Conservation (phyloP, 2,329 filamentous ascomycete species). For the Colletotrichum brevisporum region DNA sequence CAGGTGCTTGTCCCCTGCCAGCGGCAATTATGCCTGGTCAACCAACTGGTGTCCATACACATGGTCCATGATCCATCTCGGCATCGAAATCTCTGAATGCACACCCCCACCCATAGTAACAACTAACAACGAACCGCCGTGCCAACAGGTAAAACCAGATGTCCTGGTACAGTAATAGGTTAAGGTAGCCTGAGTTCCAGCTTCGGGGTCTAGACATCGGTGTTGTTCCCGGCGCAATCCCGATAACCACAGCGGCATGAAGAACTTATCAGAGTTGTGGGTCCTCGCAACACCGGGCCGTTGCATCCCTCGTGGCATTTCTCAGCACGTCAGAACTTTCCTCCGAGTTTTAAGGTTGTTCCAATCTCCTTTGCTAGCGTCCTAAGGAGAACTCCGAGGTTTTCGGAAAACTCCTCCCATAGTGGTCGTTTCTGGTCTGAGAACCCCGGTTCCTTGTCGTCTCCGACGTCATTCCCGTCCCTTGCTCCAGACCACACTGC, state of each 20-base stretch:
- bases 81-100: too few species aligned
- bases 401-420: background rate
- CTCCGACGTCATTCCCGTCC: slow-evolving; percentile 19
- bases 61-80: too few species aligned
- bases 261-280: background rate
- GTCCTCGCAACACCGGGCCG: slow-evolving; percentile 11
- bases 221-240: slow-evolving; percentile 25
- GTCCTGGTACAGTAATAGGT: too few species aligned
- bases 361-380: background rate
- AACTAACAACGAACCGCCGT: too few species aligned
- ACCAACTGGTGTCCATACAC: too few species aligned
- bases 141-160: too few species aligned
- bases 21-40: too few species aligned
- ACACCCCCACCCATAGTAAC: too few species aligned
- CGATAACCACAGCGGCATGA: background rate
- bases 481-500: background rate
- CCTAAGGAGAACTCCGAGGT: background rate
- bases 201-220: background rate
- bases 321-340: slow-evolving; percentile 36
- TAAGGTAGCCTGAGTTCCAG: background rate
- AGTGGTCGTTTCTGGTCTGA: background rate
- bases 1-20: too few species aligned
- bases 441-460: background rate
- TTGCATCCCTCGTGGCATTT: slow-evolving; percentile 35
- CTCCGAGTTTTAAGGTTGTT: slow-evolving; percentile 28